Evolutionary conservation across 495 filamentous ascomycete species (phyloP).

Genomic region (Penicillium pulvis): DNA sequence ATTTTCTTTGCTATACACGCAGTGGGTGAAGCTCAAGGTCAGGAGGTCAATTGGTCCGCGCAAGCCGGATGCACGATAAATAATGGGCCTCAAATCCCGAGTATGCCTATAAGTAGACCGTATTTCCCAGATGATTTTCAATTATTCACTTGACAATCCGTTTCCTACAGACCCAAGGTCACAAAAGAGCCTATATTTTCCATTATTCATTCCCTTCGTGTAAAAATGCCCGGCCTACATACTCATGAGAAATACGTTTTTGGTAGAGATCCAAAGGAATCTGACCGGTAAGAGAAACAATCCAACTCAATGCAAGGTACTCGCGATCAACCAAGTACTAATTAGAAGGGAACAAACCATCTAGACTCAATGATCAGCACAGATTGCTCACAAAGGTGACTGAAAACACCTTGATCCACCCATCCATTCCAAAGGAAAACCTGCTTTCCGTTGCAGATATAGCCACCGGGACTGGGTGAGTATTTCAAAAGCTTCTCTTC

Average conservation of each 20-base stretch:
- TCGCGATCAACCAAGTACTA: neutral
- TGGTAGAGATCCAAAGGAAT: constrained; percentile 10
- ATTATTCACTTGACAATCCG: neutral
- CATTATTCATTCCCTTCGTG: neutral
- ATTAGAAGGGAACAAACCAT: neutral
- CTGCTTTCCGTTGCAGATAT: constrained; percentile 26
- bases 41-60: no score
- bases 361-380: constrained; percentile 26
- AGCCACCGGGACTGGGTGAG: constrained; percentile 29
- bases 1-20: neutral
- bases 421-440: constrained; percentile 15
- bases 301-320: neutral
- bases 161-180: neutral
- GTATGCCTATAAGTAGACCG: neutral
- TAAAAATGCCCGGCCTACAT: neutral
- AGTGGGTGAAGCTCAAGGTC: no score
- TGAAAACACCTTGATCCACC: constrained; percentile 20
- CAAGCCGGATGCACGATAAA: neutral
- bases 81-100: neutral
- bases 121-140: neutral
- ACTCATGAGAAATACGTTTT: constrained; percentile 15
- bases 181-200: neutral
- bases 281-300: constrained; percentile 1
- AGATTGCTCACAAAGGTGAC: constrained; percentile 13
- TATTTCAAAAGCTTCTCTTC: neutral